phyloP scores from a whole-genome alignment of 2,329 filamentous ascomycete genomes.

The Neurospora sp. region DNA sequence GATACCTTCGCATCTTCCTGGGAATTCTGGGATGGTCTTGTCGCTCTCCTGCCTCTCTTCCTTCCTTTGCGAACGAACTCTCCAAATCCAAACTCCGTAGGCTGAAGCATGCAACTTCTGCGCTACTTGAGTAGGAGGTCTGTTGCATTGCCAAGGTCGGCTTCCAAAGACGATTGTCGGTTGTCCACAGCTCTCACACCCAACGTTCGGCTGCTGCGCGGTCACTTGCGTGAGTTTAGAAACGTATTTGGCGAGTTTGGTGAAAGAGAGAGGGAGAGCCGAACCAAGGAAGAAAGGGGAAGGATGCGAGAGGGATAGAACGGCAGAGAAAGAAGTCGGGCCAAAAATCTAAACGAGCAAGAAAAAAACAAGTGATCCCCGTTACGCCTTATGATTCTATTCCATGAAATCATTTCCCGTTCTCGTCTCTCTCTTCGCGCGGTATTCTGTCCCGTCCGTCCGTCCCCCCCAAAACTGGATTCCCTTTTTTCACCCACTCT shows the following conservation, averaged over 20 bases:
- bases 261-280: not conserved
- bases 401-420: not conserved
- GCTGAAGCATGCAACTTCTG: not conserved
- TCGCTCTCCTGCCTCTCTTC: not conserved
- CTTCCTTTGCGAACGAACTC: not conserved
- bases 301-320: not conserved
- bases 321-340: not conserved
- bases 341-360: not conserved
- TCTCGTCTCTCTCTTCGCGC: not conserved
- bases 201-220: not conserved
- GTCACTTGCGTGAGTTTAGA: not conserved
- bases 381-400: conserved; percentile 1
- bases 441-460: not conserved
- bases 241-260: not conserved
- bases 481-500: conserved; percentile 16
- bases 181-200: not conserved
- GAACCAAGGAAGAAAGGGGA: not conserved
- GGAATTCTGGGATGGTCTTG: not conserved
- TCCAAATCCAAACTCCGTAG: not conserved
- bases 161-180: not conserved
- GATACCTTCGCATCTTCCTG: not conserved
- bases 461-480: not conserved
- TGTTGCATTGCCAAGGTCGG: not conserved
- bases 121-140: not conserved
- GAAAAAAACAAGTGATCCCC: not conserved